Base-by-base conservation (phyloP, 2,329 filamentous ascomycete genomes). In the Aurifilum marmelostoma region DNA sequence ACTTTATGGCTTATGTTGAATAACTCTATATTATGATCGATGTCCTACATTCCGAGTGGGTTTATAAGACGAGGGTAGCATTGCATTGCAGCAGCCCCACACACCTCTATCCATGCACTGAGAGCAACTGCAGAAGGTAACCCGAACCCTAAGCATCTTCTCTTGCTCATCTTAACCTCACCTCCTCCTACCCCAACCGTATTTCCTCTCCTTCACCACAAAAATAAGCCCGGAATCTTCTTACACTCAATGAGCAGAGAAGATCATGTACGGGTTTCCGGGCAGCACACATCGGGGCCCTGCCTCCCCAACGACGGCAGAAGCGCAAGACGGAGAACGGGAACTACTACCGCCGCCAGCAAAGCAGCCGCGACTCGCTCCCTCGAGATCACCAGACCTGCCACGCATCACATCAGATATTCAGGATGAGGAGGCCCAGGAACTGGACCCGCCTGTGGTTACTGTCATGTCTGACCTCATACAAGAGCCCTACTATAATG, bases 371-470 rank as follows among this genome's bases (percentile, higher is more conserved):
- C 68, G 39, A 27, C 65, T 29, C 27, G 41, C 65, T 34, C 34
- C 34, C 41, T 62, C 65, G 34, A n/a, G 12, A 52, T 39, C 56
- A 43, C 32, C 58, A 59, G 66, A 50, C 24, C 50, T 65, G 43
- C 63, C 69, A 54, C 61, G 24, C 27, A 41, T 68, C 43, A 59
- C 63, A 29, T 54, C 69, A 29, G 62, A 65, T 27, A n/a, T 68
- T 29, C 24, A 47, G 59, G 47, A n/a, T n/a, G n/a, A 54, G 59
- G 47, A 47, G 59, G 47, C 34, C 34, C 34, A 54, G 59, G 47
- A 29, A 21, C 32, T 43, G 43, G 47, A 52, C 54, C 63, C 29
- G 3, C 47, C 66, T 32, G 24, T 29, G 27, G 24, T 56, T 14
- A 4, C 43, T 9, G n/a, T 67, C 21, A 47, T 16, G n/a, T 47